Conservation (phyloP, 805 yeast genomes). For the Candida montana region DNA sequence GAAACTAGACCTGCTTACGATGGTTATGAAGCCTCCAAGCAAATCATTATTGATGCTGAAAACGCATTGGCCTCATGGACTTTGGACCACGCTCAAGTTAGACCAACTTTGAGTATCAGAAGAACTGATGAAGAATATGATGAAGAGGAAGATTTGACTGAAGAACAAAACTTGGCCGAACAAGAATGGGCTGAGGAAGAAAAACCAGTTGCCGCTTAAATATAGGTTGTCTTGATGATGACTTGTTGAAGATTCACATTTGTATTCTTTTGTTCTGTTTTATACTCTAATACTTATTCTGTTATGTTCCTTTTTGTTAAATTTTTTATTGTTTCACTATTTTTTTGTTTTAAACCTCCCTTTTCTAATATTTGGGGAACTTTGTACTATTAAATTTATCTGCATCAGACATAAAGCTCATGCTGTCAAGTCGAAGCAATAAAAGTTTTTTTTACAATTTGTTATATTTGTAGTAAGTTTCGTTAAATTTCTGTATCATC, state of each 20-base stretch:
- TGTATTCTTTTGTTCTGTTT: not conserved
- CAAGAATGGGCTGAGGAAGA: conserved; percentile 46
- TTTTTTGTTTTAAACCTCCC: too few species aligned
- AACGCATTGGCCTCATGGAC: conserved; percentile 82
- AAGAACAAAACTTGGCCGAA: conserved; percentile 46
- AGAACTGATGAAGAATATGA: conserved; percentile 49
- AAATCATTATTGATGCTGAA: conserved; percentile 81
- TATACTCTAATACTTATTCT: too few species aligned
- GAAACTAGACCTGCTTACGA: conserved; percentile 88
- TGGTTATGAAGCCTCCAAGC: conserved; percentile 85
- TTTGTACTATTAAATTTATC: too few species aligned
- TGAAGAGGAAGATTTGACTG: conserved; percentile 45
- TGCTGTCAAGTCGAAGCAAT: too few species aligned
- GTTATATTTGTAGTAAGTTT: too few species aligned
- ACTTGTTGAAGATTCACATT: not conserved
- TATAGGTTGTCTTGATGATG: not conserved
- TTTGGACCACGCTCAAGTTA: conserved; percentile 73
- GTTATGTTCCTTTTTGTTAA: too few species aligned
- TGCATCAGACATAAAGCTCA: too few species aligned
- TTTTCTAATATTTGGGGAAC: too few species aligned
- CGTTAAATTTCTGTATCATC: too few species aligned
- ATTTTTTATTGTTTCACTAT: too few species aligned
- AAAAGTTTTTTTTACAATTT: too few species aligned
- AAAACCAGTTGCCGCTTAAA: conserved; percentile 20
- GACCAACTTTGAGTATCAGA: conserved; percentile 70